Percentiles rank a stretch among this genome's conserved stretches.
These are phyloP conservation scores for Diaporthe batatas DNA, from an alignment of 2,329 filamentous ascomycete genomes.

Conservation along the genomic window DNA sequence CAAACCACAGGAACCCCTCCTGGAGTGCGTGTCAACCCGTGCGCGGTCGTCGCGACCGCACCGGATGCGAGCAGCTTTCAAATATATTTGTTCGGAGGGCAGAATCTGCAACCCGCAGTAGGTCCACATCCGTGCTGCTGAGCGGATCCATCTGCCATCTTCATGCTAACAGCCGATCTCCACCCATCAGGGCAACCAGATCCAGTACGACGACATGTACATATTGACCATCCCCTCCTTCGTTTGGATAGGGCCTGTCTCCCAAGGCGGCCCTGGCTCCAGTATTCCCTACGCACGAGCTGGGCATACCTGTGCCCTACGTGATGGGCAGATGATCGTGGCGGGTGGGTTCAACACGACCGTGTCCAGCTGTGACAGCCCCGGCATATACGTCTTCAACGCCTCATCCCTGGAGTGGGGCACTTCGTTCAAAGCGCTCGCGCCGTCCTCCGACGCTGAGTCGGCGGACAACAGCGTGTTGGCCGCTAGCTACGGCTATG, in stretches of 20 bases:
- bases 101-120: conserved; percentile 76
- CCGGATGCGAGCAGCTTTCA: conserved; percentile 82
- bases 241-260: conserved; percentile 76
- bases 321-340: conserved; percentile 78
- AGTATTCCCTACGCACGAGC: conserved; percentile 71
- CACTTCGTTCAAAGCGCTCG: conserved; percentile 70
- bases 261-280: conserved; percentile 60
- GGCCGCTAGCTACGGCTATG: conserved; percentile 73
- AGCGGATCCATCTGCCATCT: neutral
- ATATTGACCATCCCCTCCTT: conserved; percentile 80
- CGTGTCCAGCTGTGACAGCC: conserved; percentile 73
- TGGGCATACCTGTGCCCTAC: conserved; percentile 77
- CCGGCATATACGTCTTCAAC: conserved; percentile 81
- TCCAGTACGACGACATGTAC: conserved; percentile 79
- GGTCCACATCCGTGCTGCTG: conserved; percentile 39
- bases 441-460: conserved; percentile 60
- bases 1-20: conserved; percentile 74
- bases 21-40: conserved; percentile 77
- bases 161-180: conserved; percentile 36
- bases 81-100: conserved; percentile 83
- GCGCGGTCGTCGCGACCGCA: conserved; percentile 76
- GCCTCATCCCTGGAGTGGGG: conserved; percentile 74
- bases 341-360: conserved; percentile 77
- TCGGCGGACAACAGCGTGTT: conserved; percentile 64
- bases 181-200: conserved; percentile 57